Evolutionary conservation across 345 rosid species (phyloP).

Genomic region (Bretschneidera sinensis): DNA sequence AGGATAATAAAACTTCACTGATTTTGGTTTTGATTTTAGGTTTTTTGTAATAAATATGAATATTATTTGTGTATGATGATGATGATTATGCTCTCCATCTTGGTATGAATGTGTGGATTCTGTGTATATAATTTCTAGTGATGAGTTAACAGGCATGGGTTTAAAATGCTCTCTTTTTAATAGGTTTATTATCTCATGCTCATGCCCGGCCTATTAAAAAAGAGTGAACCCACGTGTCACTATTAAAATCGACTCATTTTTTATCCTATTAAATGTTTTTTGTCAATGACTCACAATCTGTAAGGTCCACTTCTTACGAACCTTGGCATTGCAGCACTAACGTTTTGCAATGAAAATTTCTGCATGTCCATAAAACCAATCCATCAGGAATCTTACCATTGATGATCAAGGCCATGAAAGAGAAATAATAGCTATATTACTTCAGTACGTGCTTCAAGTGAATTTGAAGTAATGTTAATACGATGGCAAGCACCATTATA

Average conservation of each 20-base stretch:
- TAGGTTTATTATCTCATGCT: too few species aligned
- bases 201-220: too few species aligned
- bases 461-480: slow-evolving; percentile 68
- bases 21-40: too few species aligned
- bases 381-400: slow-evolving; percentile 8
- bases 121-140: too few species aligned
- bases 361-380: slow-evolving; percentile 33
- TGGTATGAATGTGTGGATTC: too few species aligned
- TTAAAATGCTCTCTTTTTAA: too few species aligned
- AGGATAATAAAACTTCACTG: too few species aligned
- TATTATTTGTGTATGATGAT: too few species aligned
- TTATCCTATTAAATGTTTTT: slow-evolving; percentile 75
- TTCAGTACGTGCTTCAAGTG: slow-evolving; percentile 63
- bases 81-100: too few species aligned
- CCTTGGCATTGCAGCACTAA: slow-evolving; percentile 70
- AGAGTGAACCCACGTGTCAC: slow-evolving; percentile 97
- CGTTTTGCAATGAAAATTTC: slow-evolving; percentile 81
- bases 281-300: slow-evolving; percentile 91
- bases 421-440: background rate
- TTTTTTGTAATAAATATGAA: too few species aligned
- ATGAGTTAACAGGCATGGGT: too few species aligned
- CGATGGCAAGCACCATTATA: slow-evolving; percentile 69
- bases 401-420: slow-evolving; percentile 9
- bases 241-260: too few species aligned
- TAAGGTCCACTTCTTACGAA: slow-evolving; percentile 93